Evolutionary conservation across 768 basidiomycete species (phyloP).

Genomic region (Astraeus odoratus): DNA sequence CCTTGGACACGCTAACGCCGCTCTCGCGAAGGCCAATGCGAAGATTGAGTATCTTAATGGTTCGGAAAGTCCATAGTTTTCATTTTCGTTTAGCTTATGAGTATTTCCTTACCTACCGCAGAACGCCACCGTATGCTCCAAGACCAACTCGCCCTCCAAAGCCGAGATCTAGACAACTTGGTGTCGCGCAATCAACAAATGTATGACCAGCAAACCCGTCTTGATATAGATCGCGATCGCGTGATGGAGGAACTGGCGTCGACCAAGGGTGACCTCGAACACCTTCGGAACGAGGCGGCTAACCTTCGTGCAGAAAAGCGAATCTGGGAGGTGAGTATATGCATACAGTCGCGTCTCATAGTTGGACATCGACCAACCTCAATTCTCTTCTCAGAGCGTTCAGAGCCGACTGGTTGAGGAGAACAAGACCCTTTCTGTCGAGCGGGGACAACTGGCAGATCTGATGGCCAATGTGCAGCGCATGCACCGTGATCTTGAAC

Average conservation of each 20-base stretch:
- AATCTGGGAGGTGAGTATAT: slow-evolving; percentile 75
- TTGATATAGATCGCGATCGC: slow-evolving; percentile 69
- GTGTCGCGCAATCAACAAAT: slow-evolving; percentile 65
- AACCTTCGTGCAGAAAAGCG: slow-evolving; percentile 91
- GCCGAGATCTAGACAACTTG: slow-evolving; percentile 58
- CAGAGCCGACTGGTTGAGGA: slow-evolving; percentile 81
- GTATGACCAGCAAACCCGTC: slow-evolving; percentile 63
- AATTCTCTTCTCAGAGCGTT: slow-evolving; percentile 44
- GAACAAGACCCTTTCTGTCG: slow-evolving; percentile 71
- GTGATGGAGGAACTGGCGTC: slow-evolving; percentile 59
- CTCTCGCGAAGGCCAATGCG: slow-evolving; percentile 78
- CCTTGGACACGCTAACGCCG: slow-evolving; percentile 52
- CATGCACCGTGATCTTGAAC: slow-evolving; percentile 85
- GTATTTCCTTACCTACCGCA: slow-evolving; percentile 17
- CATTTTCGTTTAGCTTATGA: neutral
- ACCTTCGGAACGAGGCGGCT: slow-evolving; percentile 77
- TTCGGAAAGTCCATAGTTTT: slow-evolving; percentile 28
- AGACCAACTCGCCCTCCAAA: slow-evolving; percentile 58
- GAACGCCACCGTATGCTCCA: slow-evolving; percentile 67
- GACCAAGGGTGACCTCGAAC: slow-evolving; percentile 58
- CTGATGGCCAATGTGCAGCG: slow-evolving; percentile 85
- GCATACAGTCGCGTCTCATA: neutral
- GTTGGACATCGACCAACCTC: slow-evolving; percentile 1
- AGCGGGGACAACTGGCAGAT: slow-evolving; percentile 80
- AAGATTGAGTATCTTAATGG: slow-evolving; percentile 75